Percentiles rank a stretch among this genome's conserved stretches.
These are phyloP conservation scores for Hibiscus tridactylites DNA, from an alignment of 345 rosid species.

Conservation along the genomic window DNA sequence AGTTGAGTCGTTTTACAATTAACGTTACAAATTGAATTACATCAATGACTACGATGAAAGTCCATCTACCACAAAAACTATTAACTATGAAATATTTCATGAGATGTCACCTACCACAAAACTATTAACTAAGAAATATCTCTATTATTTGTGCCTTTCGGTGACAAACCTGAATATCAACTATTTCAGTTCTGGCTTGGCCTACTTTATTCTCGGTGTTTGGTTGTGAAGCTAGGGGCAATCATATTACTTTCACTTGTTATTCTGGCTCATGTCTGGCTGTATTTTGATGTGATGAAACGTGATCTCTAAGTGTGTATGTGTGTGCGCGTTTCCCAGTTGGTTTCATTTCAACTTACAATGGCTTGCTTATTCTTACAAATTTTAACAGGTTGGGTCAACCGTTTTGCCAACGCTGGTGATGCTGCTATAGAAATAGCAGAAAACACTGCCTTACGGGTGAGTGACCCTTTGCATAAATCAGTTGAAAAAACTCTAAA, in stretches of 20 bases:
- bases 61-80: too few relatives aligned
- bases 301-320: not conserved
- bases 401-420: constrained; percentile 95
- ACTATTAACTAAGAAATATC: too few relatives aligned
- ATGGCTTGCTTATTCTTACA: constrained; percentile 7
- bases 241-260: not conserved
- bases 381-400: constrained; percentile 76
- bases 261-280: not conserved
- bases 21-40: too few relatives aligned
- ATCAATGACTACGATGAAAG: too few relatives aligned
- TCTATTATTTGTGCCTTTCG: not conserved
- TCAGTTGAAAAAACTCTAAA: not conserved
- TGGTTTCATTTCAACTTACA: not conserved
- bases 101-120: too few relatives aligned
- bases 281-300: not conserved
- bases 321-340: too few relatives aligned
- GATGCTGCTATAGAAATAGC: constrained; percentile 88
- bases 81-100: too few relatives aligned
- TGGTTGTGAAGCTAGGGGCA: not conserved
- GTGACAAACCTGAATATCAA: not conserved
- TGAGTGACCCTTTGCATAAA: constrained; percentile 19
- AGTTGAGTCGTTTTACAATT: too few relatives aligned
- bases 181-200: not conserved
- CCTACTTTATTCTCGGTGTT: not conserved
- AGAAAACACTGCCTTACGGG: constrained; percentile 75